phyloP scores from a whole-genome alignment of 257 asterid species.

The Nemophila menziesii region DNA sequence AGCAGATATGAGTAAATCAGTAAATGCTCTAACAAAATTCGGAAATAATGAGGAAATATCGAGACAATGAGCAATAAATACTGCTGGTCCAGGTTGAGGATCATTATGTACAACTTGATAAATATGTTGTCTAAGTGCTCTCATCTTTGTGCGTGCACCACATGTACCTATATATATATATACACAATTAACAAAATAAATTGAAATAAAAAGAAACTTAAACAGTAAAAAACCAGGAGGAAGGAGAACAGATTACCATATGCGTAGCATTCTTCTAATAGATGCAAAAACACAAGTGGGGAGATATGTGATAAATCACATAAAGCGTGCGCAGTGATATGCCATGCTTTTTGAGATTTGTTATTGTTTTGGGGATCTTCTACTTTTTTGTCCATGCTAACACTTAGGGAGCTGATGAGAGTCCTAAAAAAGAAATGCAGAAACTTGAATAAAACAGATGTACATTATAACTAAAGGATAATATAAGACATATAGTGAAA shows the following conservation, averaged over 20 bases:
- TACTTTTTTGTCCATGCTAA: slow-evolving; percentile 30
- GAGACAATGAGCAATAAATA: slow-evolving; percentile 67
- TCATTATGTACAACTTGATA: slow-evolving; percentile 39
- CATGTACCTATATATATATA: slow-evolving; percentile 45
- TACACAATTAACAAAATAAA: neutral
- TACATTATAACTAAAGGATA: too few species aligned
- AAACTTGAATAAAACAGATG: too few species aligned
- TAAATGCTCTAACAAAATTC: slow-evolving; percentile 48
- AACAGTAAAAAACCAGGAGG: slow-evolving; percentile 1
- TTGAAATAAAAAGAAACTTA: neutral
- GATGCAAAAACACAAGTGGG: slow-evolving; percentile 72
- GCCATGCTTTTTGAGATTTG: slow-evolving; percentile 15
- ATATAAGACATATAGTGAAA: neutral
- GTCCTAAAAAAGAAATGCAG: slow-evolving; percentile 25
- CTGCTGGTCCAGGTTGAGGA: slow-evolving; percentile 57
- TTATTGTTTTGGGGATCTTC: slow-evolving; percentile 14
- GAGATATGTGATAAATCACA: slow-evolving; percentile 70
- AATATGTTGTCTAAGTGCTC: slow-evolving; percentile 57
- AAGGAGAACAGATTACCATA: slow-evolving; percentile 33
- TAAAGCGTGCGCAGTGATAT: slow-evolving; percentile 54
- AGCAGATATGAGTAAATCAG: slow-evolving; percentile 74
- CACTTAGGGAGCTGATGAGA: slow-evolving; percentile 16
- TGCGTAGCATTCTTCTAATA: slow-evolving; percentile 62
- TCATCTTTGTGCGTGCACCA: slow-evolving; percentile 62
- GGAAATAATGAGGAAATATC: slow-evolving; percentile 46